These are phyloP conservation scores for Calonectria naviculata DNA, from an alignment of 2,329 filamentous ascomycete genomes.

Conservation along the genomic window DNA sequence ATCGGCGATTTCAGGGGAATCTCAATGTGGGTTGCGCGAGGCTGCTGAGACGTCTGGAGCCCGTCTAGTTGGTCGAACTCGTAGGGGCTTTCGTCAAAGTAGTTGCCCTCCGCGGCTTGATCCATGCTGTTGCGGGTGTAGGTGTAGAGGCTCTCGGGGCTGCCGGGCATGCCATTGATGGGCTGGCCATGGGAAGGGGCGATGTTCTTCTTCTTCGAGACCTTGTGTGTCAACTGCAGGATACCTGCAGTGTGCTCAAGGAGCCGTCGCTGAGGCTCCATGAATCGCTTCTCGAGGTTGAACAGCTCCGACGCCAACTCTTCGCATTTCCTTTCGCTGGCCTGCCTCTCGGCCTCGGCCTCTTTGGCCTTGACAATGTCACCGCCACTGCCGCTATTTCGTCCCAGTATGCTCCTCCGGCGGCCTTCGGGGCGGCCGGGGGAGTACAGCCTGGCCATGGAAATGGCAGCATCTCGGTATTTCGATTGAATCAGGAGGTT, in stretches of 20 bases:
- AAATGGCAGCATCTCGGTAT: conserved; percentile 91
- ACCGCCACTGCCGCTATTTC: conserved; percentile 56
- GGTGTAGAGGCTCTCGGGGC: conserved; percentile 81
- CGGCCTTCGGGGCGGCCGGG: conserved; percentile 61
- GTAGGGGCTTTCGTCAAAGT: conserved; percentile 82
- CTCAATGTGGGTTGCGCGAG: conserved; percentile 60
- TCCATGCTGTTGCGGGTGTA: conserved; percentile 71
- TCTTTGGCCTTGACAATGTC: conserved; percentile 61
- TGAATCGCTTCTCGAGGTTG: conserved; percentile 79
- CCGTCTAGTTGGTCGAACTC: conserved; percentile 73
- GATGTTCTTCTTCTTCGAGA: conserved; percentile 67
- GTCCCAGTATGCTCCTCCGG: conserved; percentile 61
- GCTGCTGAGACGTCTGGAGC: conserved; percentile 37
- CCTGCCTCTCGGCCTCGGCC: conserved; percentile 79
- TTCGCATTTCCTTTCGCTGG: conserved; percentile 85
- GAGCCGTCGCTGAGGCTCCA: conserved; percentile 79
- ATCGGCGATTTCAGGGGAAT: conserved; percentile 69
- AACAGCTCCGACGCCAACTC: conserved; percentile 85
- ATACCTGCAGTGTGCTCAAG: conserved; percentile 94
- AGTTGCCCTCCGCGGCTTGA: conserved; percentile 64
- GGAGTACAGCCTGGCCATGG: conserved; percentile 83
- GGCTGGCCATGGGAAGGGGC: conserved; percentile 52
- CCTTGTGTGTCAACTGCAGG: conserved; percentile 88
- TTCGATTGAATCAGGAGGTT: conserved; percentile 93
- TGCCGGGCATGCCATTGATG: conserved; percentile 74